Evolutionary conservation across 805 yeast species (phyloP).

Genomic region (Ogataea salicorniae): DNA sequence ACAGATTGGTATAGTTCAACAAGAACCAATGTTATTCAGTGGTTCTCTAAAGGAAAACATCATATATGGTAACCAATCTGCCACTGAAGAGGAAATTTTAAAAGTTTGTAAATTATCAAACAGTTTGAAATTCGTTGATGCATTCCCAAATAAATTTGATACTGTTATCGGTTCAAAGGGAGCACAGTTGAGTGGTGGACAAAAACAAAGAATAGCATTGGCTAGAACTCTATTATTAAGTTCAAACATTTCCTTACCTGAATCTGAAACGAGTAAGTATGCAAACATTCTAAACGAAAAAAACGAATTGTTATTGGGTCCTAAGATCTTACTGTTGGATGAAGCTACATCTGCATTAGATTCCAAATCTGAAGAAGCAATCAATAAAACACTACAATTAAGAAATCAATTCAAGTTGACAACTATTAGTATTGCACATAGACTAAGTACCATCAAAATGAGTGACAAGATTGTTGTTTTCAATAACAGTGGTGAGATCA

Average conservation of each 20-base stretch:
- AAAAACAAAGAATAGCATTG: constrained; percentile 85
- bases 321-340: constrained; percentile 77
- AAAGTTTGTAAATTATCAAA: constrained; percentile 68
- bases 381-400: constrained; percentile 61
- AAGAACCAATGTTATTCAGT: constrained; percentile 84
- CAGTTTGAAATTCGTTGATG: constrained; percentile 59
- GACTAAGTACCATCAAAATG: constrained; percentile 81
- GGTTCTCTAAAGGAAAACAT: constrained; percentile 84
- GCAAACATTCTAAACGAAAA: constrained; percentile 18
- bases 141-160: constrained; percentile 77
- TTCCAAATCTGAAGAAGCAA: constrained; percentile 80
- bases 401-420: constrained; percentile 58
- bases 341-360: constrained; percentile 96
- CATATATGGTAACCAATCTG: constrained; percentile 63
- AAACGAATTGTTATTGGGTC: constrained; percentile 37
- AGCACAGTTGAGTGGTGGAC: constrained; percentile 90
- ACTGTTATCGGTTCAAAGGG: constrained; percentile 86
- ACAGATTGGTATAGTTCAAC: constrained; percentile 84
- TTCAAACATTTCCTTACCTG: constrained; percentile 13
- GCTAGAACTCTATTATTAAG: constrained; percentile 76
- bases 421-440: constrained; percentile 85
- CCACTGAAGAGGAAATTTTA: constrained; percentile 53
- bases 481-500: constrained; percentile 62
- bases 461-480: constrained; percentile 79
- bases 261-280: constrained; percentile 3